Evolutionary conservation across 1,284 basidiomycete species (phyloP).

Genomic region (Marasmius sp.): DNA sequence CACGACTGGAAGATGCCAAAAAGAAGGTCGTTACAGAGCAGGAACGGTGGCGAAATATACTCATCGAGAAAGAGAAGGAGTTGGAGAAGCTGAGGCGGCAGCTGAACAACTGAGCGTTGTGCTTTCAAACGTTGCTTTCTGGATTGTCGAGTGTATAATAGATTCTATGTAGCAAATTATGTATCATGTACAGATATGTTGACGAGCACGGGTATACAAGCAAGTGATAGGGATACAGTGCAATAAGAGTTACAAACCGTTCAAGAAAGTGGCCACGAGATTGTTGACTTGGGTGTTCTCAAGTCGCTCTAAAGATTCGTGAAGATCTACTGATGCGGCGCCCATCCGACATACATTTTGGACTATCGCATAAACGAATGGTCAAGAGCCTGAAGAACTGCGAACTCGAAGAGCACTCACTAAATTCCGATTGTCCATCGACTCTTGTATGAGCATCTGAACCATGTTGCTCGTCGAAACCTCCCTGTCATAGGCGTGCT

Average conservation of each 20-base stretch:
- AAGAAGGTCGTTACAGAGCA: slow-evolving; percentile 68
- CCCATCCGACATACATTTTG: slow-evolving; percentile 87
- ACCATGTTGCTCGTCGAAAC: slow-evolving; percentile 85
- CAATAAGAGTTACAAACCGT: neutral
- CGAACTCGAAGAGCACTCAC: slow-evolving; percentile 42
- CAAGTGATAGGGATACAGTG: neutral
- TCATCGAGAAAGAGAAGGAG: slow-evolving; percentile 78
- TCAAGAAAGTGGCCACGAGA: too few species aligned
- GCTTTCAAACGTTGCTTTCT: neutral
- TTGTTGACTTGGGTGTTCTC: too few species aligned
- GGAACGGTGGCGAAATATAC: slow-evolving; percentile 53
- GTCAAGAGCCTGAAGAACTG: slow-evolving; percentile 7
- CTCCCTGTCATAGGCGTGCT: slow-evolving; percentile 50
- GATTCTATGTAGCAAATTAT: slow-evolving; percentile 1
- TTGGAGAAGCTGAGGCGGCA: slow-evolving; percentile 59
- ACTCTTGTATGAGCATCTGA: slow-evolving; percentile 87
- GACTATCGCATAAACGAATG: slow-evolving; percentile 36
- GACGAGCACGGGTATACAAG: neutral
- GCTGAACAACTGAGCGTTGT: slow-evolving; percentile 21
- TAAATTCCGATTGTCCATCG: slow-evolving; percentile 72
- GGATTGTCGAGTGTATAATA: neutral
- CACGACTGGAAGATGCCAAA: slow-evolving; percentile 77
- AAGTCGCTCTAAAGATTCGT: too few species aligned
- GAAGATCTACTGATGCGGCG: slow-evolving; percentile 52
- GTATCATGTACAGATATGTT: neutral